Base-by-base conservation (phyloP, 495 filamentous ascomycete genomes). In the Talaromyces ruber region DNA sequence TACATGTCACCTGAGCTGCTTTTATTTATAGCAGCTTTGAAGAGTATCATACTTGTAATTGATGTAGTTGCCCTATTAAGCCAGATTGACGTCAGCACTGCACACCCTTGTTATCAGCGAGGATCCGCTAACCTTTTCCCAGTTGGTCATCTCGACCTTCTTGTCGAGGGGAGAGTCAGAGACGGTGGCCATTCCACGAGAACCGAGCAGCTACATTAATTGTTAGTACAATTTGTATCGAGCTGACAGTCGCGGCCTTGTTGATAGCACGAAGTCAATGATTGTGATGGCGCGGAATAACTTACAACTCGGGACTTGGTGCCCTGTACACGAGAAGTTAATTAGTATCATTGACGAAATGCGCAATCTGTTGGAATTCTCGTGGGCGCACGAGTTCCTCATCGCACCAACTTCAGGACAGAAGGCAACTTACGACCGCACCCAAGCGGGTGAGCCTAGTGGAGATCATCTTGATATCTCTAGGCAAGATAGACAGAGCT, bases 81-180 rank as follows among this genome's bases (percentile, higher is more conserved):
- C 66, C 37, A 55, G 60, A 62, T 39, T 62, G 62, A 57, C 26
- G 54, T 51, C 37, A 39, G 57, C 14, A 51, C 26, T 60, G 21
- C 11, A 28, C 21, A n/a, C 30, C n/a, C 18, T 22, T 30, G n/a
- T 3, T 34, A 50, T 45, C 58, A 21, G 39, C 60, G 22, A 45
- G 59, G 50, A 52, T 53, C 64, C 45, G 69, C 75, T 70, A 67
- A 84, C 83, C 78, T 87, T 89, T 74, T 90, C 88, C 75, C 79
- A 84, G 68, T 85, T 88, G 78, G 78, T 87, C 88, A 91, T 91
- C 77, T 90, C 88, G 74, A 91, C 88, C 83, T 90, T 90, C 76
- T 84, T 82, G 75, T 80, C 80, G 61, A 91, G 84, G 61, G 87
- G 82, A 69, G 80, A 74, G 74, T 86, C 81, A 68, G 71, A 75